Base-by-base conservation (phyloP, 2,329 filamentous ascomycete genomes). In the Stachybotrys chartarum region DNA sequence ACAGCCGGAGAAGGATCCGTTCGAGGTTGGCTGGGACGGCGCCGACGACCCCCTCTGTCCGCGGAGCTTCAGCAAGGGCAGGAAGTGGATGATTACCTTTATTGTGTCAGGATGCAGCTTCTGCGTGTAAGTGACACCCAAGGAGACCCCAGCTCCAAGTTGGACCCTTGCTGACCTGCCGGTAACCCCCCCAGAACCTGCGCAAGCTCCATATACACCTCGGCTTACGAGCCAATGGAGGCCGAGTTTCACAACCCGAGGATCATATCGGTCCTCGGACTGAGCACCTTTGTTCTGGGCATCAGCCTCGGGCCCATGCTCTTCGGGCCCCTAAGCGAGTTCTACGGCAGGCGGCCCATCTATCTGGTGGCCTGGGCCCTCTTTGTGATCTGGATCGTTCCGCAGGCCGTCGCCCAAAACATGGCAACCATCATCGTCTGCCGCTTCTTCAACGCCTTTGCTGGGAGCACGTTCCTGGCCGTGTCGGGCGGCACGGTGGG, bases 401-500 rank as follows among this genome's bases (percentile, higher is more conserved):
- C 91, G 0, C 89, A 87, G 60, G 91, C 91, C 1, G 84, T 92
- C 18, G 88, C 89, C n/a, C 75, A 77, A 54, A 95, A 95, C 65
- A 88, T 92, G n/a, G 74, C 84, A 61, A 94, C 90, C 6, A 84
- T 95, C 76, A 73, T 96, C 53, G 74, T 95, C 14, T 79, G 80
- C 16, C 84, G 92, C 6, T 96, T 96, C 68, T 79, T 97, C 51
- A 81, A 86, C 63, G 89, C 89, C 4, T 74, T 92, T 39, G 78
- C 86, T 1, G 88, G 88, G 3, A 84, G 81, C 59, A 82, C 84
- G 3, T 88, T 88, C 60, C 68, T 88, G 56, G 82, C 81, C 56
- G 90, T 96, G 1, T 88, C 90, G 0, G 91, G 91, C 46, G 90
- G 91, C 12, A 96, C 90, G 0, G 89, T 96, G 16, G 88, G 90